A percentile compares a stretch with the other conserved stretches of the same genome.
These are phyloP conservation scores for Mentha longifolia DNA, from an alignment of 257 asterid species.

Conservation along the genomic window DNA sequence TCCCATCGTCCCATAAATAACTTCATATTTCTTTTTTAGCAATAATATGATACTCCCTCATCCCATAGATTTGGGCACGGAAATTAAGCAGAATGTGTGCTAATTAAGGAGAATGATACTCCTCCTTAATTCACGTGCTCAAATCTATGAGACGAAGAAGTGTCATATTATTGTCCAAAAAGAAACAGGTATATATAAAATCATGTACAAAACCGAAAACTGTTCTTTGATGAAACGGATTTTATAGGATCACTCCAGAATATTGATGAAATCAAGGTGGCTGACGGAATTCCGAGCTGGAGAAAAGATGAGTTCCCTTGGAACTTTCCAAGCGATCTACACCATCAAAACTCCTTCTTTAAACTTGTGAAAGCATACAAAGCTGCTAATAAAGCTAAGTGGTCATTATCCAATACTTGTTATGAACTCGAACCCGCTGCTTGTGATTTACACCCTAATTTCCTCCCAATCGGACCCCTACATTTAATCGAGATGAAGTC, in stretches of 20 bases:
- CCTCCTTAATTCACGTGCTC: too few species aligned
- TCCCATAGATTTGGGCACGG: too few species aligned
- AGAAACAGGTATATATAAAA: too few species aligned
- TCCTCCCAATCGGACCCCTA: conserved; percentile 41
- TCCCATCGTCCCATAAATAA: too few species aligned
- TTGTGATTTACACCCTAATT: conserved; percentile 31
- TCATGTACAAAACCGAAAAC: too few species aligned
- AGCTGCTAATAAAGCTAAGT: conserved; percentile 13
- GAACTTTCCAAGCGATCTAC: conserved; percentile 15
- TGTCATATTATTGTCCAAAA: too few species aligned
- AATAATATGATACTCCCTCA: too few species aligned
- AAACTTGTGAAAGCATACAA: background rate
- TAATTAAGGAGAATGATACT: too few species aligned
- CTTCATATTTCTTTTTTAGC: too few species aligned
- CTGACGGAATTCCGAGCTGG: conserved; percentile 33
- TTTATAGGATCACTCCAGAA: conserved; percentile 32
- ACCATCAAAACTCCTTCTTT: conserved; percentile 19
- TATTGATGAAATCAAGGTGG: conserved; percentile 29
- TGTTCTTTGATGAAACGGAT: too few species aligned
- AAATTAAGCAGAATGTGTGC: too few species aligned
- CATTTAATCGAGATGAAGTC: background rate
- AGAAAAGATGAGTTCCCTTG: conserved; percentile 23
- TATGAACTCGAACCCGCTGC: conserved; percentile 44
- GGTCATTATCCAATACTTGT: conserved; percentile 30
- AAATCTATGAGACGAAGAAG: too few species aligned